phyloP scores from a whole-genome alignment of 495 filamentous ascomycete species.

The Penicillium salamii region DNA sequence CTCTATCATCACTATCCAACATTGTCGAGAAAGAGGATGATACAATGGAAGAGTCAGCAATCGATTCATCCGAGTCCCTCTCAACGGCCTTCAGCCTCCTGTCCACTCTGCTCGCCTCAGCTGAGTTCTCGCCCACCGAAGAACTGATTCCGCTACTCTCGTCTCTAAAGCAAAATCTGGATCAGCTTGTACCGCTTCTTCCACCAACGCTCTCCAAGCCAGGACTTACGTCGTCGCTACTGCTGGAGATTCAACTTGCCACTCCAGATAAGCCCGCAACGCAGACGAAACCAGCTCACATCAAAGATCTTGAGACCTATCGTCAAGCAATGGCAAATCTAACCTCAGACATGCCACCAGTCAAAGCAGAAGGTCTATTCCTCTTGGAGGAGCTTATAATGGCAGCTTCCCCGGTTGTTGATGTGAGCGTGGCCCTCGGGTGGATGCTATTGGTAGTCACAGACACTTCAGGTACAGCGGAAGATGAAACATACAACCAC shows the following conservation, averaged over 20 bases:
- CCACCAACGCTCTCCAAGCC: slow-evolving; percentile 35
- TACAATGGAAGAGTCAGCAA: slow-evolving; percentile 21
- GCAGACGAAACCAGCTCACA: slow-evolving; percentile 36
- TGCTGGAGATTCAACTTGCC: slow-evolving; percentile 55
- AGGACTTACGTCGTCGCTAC: slow-evolving; percentile 52
- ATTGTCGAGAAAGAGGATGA: slow-evolving; percentile 25
- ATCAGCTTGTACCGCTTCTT: slow-evolving; percentile 42
- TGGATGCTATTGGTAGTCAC: slow-evolving; percentile 65
- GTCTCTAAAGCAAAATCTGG: slow-evolving; percentile 48
- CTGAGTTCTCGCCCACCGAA: slow-evolving; percentile 53
- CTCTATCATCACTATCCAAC: slow-evolving; percentile 37
- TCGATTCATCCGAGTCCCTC: slow-evolving; percentile 50
- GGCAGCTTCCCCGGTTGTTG: slow-evolving; percentile 60
- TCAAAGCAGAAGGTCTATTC: slow-evolving; percentile 74
- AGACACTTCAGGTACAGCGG: slow-evolving; percentile 40
- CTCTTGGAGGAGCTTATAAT: slow-evolving; percentile 64
- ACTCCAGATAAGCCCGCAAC: slow-evolving; percentile 51
- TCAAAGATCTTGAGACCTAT: slow-evolving; percentile 68
- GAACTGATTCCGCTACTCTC: slow-evolving; percentile 43
- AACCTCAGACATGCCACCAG: slow-evolving; percentile 70
- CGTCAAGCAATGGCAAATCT: slow-evolving; percentile 70
- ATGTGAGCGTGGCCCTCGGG: slow-evolving; percentile 65
- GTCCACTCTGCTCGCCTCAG: slow-evolving; percentile 62
- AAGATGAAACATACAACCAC: slow-evolving; percentile 71
- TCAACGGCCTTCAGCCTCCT: slow-evolving; percentile 63